Conservation (phyloP, 2,329 filamentous ascomycete genomes). For the Lasiodiplodia sp. region DNA sequence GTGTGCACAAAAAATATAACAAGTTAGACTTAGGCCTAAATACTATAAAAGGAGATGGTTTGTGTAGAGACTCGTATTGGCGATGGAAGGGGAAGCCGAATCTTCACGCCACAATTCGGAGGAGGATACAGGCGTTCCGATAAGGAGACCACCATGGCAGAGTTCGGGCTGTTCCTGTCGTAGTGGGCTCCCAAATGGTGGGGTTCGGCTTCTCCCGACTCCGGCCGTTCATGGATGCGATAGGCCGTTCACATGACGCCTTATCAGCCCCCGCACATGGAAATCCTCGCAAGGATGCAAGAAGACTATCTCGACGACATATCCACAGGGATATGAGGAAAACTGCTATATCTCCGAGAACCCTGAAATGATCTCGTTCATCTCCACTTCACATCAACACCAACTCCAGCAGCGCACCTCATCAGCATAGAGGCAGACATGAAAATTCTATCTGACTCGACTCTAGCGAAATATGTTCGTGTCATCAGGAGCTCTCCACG, state of each 20-base stretch:
- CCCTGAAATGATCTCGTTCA: background rate
- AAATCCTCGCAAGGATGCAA: background rate
- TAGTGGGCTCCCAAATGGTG: background rate
- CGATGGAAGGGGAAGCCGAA: background rate
- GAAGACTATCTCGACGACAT: background rate
- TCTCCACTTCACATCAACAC: background rate
- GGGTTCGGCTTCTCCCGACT: conserved; percentile 5
- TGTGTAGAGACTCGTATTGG: background rate
- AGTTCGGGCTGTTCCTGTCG: background rate
- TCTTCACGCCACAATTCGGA: background rate
- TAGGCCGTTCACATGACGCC: background rate
- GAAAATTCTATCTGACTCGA: conserved; percentile 32
- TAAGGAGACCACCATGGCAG: background rate
- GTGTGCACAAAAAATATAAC: background rate
- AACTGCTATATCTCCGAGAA: background rate
- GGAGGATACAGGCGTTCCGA: background rate
- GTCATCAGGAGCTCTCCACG: conserved; percentile 32
- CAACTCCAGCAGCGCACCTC: background rate
- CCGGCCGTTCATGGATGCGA: background rate
- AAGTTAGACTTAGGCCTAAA: background rate
- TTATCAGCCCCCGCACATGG: background rate
- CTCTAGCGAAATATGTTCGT: conserved; percentile 32
- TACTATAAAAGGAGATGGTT: background rate
- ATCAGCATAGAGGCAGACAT: conserved; percentile 6
- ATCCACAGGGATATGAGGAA: background rate